Percentiles rank a stretch among this genome's conserved stretches.
Evolutionary conservation across 2,329 filamentous ascomycete genomes (phyloP).

Genomic region (Penicillium brasilianum): DNA sequence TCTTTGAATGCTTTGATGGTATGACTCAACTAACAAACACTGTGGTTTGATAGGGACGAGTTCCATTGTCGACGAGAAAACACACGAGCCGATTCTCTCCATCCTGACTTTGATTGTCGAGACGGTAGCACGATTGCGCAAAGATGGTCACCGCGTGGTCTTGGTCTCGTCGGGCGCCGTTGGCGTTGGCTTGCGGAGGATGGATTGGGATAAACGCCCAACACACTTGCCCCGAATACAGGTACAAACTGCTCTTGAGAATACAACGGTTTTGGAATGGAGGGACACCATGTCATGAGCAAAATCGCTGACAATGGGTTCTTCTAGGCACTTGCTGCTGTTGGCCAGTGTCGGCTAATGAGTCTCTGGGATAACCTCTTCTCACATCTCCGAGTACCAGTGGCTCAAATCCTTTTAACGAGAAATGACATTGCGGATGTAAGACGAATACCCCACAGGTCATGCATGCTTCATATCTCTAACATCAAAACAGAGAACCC

Average conservation of each 20-base stretch:
- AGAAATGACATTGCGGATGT: conserved; percentile 95
- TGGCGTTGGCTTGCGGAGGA: conserved; percentile 86
- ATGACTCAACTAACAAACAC: conserved; percentile 24
- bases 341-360: conserved; percentile 94
- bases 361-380: conserved; percentile 95
- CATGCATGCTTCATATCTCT: conserved; percentile 13
- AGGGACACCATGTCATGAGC: neutral
- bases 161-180: conserved; percentile 98
- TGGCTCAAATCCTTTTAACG: conserved; percentile 93
- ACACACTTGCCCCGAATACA: conserved; percentile 91
- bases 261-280: neutral
- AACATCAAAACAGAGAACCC: conserved; percentile 66
- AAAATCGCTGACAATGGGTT: conserved; percentile 6
- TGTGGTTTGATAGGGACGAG: conserved; percentile 73
- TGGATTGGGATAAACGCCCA: conserved; percentile 84
- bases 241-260: conserved; percentile 48
- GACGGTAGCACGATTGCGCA: conserved; percentile 82
- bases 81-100: conserved; percentile 89
- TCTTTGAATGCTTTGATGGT: conserved; percentile 11
- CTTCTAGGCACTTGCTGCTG: conserved; percentile 79
- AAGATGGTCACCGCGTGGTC: conserved; percentile 92
- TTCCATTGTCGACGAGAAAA: conserved; percentile 97
- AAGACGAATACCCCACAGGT: conserved; percentile 38
- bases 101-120: conserved; percentile 92
- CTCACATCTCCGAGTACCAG: conserved; percentile 81